These are phyloP conservation scores for Purpureocillium takamizusanense DNA, from an alignment of 2,329 filamentous ascomycete genomes.

Conservation along the genomic window DNA sequence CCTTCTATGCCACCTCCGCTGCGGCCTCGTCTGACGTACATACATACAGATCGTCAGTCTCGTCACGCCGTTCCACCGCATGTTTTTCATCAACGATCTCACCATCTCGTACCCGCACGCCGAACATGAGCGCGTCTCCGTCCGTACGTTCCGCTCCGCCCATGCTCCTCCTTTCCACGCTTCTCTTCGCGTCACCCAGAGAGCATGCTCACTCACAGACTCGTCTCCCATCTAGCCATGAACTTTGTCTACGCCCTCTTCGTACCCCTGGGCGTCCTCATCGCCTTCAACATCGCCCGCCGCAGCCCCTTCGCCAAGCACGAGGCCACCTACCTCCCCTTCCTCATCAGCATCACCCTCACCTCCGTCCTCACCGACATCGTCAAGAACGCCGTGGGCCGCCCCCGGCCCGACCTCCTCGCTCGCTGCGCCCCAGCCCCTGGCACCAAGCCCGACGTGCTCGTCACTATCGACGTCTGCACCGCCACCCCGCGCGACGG, in stretches of 20 bases:
- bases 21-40: too few species aligned
- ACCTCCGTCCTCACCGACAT: constrained; percentile 80
- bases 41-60: constrained; percentile 20
- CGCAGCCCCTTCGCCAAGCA: constrained; percentile 66
- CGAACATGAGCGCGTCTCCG: constrained; percentile 70
- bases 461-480: constrained; percentile 62
- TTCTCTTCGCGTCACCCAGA: too few species aligned
- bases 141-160: too few species aligned
- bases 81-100: constrained; percentile 84
- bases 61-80: constrained; percentile 81
- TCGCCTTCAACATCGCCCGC: constrained; percentile 53
- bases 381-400: constrained; percentile 79
- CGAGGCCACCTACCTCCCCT: constrained; percentile 76
- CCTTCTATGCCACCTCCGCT: background rate
- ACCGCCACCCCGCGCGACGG: constrained; percentile 55
- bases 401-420: constrained; percentile 55
- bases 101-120: constrained; percentile 83
- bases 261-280: constrained; percentile 58
- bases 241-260: constrained; percentile 73
- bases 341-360: constrained; percentile 67
- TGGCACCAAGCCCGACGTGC: constrained; percentile 35
- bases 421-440: constrained; percentile 69
- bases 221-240: constrained; percentile 37
- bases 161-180: too few species aligned
- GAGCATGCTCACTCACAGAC: background rate